These are phyloP conservation scores for Agastache rugosa DNA, from an alignment of 257 asterid species.

Conservation along the genomic window DNA sequence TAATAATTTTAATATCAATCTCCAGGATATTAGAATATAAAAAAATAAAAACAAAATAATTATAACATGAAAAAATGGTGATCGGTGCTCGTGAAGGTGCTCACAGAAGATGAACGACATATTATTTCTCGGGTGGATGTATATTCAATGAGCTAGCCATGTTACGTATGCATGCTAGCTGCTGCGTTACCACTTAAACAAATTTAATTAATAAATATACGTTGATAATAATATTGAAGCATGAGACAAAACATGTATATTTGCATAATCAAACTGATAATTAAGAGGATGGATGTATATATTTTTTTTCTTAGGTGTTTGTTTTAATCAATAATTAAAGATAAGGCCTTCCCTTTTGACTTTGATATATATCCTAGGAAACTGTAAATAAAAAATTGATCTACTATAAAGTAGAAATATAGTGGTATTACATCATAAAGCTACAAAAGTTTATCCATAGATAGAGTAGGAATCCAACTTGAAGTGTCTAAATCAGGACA, in stretches of 20 bases:
- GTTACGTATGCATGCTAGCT: too few species aligned
- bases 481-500: background rate
- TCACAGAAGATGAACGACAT: too few species aligned
- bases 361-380: background rate
- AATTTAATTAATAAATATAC: background rate
- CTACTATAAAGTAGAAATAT: conserved; percentile 8
- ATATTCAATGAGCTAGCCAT: too few species aligned
- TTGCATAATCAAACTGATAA: background rate
- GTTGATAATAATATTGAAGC: background rate
- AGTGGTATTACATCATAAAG: conserved; percentile 28
- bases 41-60: too few species aligned
- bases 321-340: conserved; percentile 12
- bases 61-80: too few species aligned
- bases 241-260: background rate
- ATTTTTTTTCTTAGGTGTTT: too few species aligned
- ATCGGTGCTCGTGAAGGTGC: too few species aligned
- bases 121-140: too few species aligned
- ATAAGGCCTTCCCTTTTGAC: conserved; percentile 34
- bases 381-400: background rate
- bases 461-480: conserved; percentile 25
- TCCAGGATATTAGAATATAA: too few species aligned
- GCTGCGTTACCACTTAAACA: too few species aligned
- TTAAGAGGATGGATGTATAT: too few species aligned
- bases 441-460: background rate
- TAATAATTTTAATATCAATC: too few species aligned